phyloP scores from a whole-genome alignment of 768 basidiomycete genomes.

The Termitomyces heimii region DNA sequence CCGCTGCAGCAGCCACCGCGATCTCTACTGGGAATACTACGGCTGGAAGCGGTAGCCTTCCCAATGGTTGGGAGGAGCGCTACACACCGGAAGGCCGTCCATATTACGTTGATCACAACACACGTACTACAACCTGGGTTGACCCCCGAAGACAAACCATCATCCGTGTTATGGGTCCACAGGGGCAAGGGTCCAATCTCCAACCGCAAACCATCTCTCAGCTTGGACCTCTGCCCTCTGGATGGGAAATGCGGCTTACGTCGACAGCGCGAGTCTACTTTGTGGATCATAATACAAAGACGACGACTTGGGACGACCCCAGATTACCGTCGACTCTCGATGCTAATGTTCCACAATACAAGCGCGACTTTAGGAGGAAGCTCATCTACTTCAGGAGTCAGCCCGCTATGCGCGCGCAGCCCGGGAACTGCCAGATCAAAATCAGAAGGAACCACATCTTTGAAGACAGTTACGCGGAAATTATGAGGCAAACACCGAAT shows the following conservation, averaged over 20 bases:
- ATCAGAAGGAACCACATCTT: slow-evolving; percentile 97
- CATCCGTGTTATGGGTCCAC: slow-evolving; percentile 94
- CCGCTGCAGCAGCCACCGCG: slow-evolving; percentile 25
- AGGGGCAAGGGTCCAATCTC: slow-evolving; percentile 79
- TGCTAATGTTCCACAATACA: slow-evolving; percentile 97
- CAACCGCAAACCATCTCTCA: slow-evolving; percentile 97
- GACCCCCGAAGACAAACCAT: slow-evolving; percentile 96
- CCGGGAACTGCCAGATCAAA: slow-evolving; percentile 99
- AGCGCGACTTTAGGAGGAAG: slow-evolving; percentile 98
- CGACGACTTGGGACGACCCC: slow-evolving; percentile 99
- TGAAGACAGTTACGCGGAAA: slow-evolving; percentile 98
- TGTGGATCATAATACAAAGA: slow-evolving; percentile 99
- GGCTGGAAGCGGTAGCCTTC: slow-evolving; percentile 80
- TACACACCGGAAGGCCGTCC: slow-evolving; percentile 98
- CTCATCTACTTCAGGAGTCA: slow-evolving; percentile 99
- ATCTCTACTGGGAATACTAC: slow-evolving; percentile 44
- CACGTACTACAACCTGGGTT: slow-evolving; percentile 99
- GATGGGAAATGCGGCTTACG: slow-evolving; percentile 99
- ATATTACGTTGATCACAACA: slow-evolving; percentile 99
- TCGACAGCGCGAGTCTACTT: slow-evolving; percentile 98
- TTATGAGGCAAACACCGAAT: slow-evolving; percentile 98
- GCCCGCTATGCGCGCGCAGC: slow-evolving; percentile 95
- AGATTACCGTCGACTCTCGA: slow-evolving; percentile 93
- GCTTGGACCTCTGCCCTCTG: slow-evolving; percentile 92
- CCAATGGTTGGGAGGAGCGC: slow-evolving; percentile 98